A percentile compares a stretch with the other conserved stretches of the same genome.
phyloP scores from a whole-genome alignment of 2,329 filamentous ascomycete genomes.

The Huntiella abstrusa region DNA sequence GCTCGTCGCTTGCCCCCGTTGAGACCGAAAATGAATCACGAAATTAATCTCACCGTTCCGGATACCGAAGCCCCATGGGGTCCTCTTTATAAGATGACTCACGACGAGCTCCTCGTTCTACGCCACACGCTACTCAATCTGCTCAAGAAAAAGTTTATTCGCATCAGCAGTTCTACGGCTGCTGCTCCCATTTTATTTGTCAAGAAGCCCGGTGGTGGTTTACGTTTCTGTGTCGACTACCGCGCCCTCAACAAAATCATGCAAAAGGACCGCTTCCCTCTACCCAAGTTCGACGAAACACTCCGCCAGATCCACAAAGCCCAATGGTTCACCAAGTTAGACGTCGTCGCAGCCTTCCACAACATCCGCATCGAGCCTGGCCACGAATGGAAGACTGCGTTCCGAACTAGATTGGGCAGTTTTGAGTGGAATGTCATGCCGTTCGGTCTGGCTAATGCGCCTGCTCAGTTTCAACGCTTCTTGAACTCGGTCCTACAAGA shows the following conservation, averaged over 20 bases:
- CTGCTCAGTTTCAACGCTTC: background rate
- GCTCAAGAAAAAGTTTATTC: background rate
- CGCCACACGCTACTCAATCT: background rate
- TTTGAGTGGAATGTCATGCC: background rate
- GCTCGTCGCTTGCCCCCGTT: background rate
- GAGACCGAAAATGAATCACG: background rate
- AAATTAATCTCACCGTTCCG: background rate
- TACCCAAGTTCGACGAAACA: slow-evolving; percentile 18
- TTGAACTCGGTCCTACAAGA: background rate
- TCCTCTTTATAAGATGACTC: background rate
- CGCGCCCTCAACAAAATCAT: slow-evolving; percentile 18
- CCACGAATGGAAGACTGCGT: background rate
- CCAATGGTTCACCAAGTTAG: slow-evolving; percentile 17
- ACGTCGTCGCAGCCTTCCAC: slow-evolving; percentile 14
- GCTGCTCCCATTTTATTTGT: slow-evolving; percentile 17
- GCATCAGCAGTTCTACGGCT: background rate
- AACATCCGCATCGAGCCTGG: background rate
- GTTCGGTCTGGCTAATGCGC: background rate
- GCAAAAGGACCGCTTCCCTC: slow-evolving; percentile 18
- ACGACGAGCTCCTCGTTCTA: background rate
- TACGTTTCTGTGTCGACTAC: slow-evolving; percentile 20
- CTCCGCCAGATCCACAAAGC: slow-evolving; percentile 14
- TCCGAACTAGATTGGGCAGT: background rate
- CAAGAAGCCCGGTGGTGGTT: slow-evolving; percentile 16
- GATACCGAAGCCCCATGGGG: background rate